These are phyloP conservation scores for Rhodotorula sp. DNA, from an alignment of 1,284 basidiomycete species.

Conservation along the genomic window DNA sequence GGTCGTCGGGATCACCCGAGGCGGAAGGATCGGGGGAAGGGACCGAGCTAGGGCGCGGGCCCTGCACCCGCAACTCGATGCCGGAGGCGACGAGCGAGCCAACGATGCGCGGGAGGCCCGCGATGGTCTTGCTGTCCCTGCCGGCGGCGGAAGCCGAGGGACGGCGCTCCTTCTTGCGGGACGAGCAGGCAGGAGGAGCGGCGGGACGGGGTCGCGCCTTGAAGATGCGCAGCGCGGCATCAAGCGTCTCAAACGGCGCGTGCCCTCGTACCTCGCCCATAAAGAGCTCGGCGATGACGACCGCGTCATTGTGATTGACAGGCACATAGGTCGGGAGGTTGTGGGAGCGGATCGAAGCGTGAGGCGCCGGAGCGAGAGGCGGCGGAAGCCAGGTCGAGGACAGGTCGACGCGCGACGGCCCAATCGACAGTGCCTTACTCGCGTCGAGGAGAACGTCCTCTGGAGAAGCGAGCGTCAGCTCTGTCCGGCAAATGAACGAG, in stretches of 20 bases:
- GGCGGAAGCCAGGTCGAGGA: conserved; percentile 43
- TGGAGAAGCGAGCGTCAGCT: background rate
- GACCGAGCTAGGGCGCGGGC: conserved; percentile 6
- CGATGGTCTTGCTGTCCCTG: background rate
- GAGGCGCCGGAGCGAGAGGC: background rate
- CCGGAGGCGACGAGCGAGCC: conserved; percentile 17
- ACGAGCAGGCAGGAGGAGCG: background rate
- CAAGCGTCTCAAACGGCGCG: conserved; percentile 39
- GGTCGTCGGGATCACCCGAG: conserved; percentile 22
- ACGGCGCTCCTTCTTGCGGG: background rate
- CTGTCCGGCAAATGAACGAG: no score
- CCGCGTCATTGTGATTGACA: conserved; percentile 31
- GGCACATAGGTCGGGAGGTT: background rate
- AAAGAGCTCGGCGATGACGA: conserved; percentile 34
- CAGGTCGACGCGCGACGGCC: conserved; percentile 31
- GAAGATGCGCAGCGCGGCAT: conserved; percentile 31
- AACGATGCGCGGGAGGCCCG: conserved; percentile 24
- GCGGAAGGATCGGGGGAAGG: background rate
- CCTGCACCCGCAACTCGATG: conserved; percentile 32
- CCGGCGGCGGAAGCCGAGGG: background rate
- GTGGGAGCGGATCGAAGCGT: background rate
- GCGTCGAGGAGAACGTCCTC: conserved; percentile 24
- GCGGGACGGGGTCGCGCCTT: conserved; percentile 3
- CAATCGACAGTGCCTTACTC: conserved; percentile 36
- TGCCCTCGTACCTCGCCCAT: conserved; percentile 41